Evolutionary conservation across 805 yeast species (phyloP), one percentile per base, ranked within the genome.

Genomic region (Candida tammaniensis): DNA sequence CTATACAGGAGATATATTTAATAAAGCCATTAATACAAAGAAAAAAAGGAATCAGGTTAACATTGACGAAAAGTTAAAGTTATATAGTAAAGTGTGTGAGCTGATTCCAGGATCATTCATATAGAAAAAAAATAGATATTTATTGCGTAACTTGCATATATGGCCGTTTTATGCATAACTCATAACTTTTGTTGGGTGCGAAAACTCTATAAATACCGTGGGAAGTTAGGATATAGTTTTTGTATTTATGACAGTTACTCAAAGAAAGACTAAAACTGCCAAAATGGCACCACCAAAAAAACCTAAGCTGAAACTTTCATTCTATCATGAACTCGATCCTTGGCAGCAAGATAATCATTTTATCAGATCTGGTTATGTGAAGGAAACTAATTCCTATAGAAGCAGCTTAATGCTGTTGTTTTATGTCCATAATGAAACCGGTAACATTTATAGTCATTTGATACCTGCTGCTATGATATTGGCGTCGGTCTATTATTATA

Each of bases 331-430:
- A 43, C 53, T 84, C 17, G 84, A 80, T 16, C 72, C 60, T 11
- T 83, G 93, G 93, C 88, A 82, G 50, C 66, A 72, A 39, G 93
- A 84, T 50, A 84, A 84, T 52, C 82, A 79, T 44, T 78, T 56
- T 50, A 83, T 84, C 29, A 52, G 63, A 25, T 61, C 77, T 0
- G 87, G 87, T 4, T 84, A 84, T 47, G 80, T 83, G 13, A 68
- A 64, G 21, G 78, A 74, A 35, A 75, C 85, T 1, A 45, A 54
- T 21, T 73, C 82, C 19, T 70, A 59, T 42, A 31, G 37, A 27
- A 57, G 54, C 30, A 76, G 83, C 38, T 37, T 78, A 12, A 44
- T 59, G 24, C 72, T 84, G 2, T 53, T 82, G 29, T 44, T 64
- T 6, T 76, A 74, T 44, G 43, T 79, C 27, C 87, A 83, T 57